Conservation (phyloP, 2,329 filamentous ascomycete genomes). For the Fusarium tanahbumbuense region DNA sequence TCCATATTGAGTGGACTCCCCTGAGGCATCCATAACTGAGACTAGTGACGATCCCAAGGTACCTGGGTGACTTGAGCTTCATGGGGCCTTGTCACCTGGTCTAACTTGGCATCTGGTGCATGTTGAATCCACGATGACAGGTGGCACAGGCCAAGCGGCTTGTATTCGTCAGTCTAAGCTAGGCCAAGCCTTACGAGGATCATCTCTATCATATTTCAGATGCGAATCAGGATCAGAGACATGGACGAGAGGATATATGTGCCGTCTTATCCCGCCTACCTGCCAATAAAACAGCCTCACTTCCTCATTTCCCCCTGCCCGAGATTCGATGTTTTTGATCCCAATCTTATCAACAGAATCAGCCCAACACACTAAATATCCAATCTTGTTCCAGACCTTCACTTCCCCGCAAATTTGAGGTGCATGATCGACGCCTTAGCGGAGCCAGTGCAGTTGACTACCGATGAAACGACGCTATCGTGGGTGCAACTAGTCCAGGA, state of each 20-base stretch:
- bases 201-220: background rate
- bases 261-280: background rate
- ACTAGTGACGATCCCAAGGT: background rate
- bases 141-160: conserved; percentile 1
- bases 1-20: background rate
- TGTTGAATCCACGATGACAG: background rate
- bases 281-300: background rate
- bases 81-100: background rate
- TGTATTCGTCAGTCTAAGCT: background rate
- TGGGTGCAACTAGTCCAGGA: background rate
- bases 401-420: background rate
- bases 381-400: background rate
- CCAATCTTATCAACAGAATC: background rate
- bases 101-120: background rate
- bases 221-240: background rate
- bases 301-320: background rate
- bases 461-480: conserved; percentile 1
- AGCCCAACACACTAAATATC: too few species aligned
- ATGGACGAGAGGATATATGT: background rate
- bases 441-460: background rate
- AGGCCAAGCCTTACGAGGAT: background rate
- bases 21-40: background rate
- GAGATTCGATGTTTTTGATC: background rate
- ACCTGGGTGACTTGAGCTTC: background rate
- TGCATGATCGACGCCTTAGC: background rate